A percentile compares a stretch with the other conserved stretches of the same genome.
phyloP scores from a whole-genome alignment of 345 rosid species.

The Leavenworthia alabamica region DNA sequence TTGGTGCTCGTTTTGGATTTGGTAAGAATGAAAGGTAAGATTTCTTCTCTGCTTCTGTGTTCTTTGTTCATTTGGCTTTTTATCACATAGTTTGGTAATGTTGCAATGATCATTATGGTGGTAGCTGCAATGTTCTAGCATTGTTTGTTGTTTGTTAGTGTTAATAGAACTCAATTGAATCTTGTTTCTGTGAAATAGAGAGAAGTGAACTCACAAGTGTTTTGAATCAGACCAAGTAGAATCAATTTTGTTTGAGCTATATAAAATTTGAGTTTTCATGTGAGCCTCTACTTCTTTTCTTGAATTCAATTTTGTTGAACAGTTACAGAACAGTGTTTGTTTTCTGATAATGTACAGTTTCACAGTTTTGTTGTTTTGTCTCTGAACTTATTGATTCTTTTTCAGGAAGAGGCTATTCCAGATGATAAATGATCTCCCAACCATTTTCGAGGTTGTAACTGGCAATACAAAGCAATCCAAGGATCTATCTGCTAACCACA shows the following conservation, averaged over 20 bases:
- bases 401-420: conserved; percentile 93
- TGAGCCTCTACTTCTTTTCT: no score
- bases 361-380: background rate
- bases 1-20: conserved; percentile 97
- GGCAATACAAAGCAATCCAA: conserved; percentile 67
- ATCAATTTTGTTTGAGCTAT: no score
- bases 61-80: background rate
- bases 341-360: background rate
- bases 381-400: conserved; percentile 3
- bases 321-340: background rate
- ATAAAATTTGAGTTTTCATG: no score
- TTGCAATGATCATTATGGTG: no score
- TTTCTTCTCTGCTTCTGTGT: conserved; percentile 4
- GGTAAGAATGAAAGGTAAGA: conserved; percentile 92
- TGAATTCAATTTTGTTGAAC: no score
- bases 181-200: no score
- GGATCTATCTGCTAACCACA: conserved; percentile 63
- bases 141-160: no score
- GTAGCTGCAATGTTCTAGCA: no score
- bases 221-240: no score
- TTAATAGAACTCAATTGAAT: no score
- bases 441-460: conserved; percentile 79
- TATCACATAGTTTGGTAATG: background rate
- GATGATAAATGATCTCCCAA: conserved; percentile 91
- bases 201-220: no score